Base-by-base conservation (phyloP, 2,329 filamentous ascomycete species). In the Volutella citrinella region DNA sequence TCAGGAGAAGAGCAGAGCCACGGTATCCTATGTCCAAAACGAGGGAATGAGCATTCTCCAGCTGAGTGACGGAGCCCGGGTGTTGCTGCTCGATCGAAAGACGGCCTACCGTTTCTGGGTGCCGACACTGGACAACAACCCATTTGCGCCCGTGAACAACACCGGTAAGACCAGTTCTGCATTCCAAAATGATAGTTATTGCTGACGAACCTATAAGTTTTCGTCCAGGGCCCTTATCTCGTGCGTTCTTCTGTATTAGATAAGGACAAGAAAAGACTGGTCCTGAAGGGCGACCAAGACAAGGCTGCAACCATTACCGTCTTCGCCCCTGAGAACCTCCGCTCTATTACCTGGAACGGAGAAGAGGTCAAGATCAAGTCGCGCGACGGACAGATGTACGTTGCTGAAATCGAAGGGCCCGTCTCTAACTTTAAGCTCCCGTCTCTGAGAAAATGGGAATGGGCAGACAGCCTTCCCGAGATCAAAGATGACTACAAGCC, bases 51-150 rank as follows among this genome's bases (percentile, higher is more conserved):
- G 66, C 12, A 52, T 72, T 1, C 31, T 80, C 1, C 58, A 67
- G 6, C 54, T 74, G 8, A 60, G 63, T 5, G 69, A 73, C 33
- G 68, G 69, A 0, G 57, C 72, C 2, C 58, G 66, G 2, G 63
- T 76, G 9, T 63, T 78, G 12, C 54, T 81, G 3, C 58, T 79
- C 11, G 75, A 80, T 42, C 63, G 76, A 10, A 56, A 64, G 2
- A 58, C 70, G 0, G 77, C 76, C 1, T 80, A 78, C 48, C 57
- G 64, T 1, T 77, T 80, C 51, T 80, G 74, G 67, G 72, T 70
- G 1, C 72, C 76, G 4, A 59, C 68, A 2, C 58, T 76, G 7
- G 67, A 63, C 1, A 63, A 62, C 6, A 54, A 78, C 38, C 72
- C 73, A 0, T 53, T 64, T 15, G 64, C 68, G 0, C 58, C 60